These are phyloP conservation scores for Antarctomyces pellizariae DNA, from an alignment of 495 filamentous ascomycete genomes.

Conservation along the genomic window DNA sequence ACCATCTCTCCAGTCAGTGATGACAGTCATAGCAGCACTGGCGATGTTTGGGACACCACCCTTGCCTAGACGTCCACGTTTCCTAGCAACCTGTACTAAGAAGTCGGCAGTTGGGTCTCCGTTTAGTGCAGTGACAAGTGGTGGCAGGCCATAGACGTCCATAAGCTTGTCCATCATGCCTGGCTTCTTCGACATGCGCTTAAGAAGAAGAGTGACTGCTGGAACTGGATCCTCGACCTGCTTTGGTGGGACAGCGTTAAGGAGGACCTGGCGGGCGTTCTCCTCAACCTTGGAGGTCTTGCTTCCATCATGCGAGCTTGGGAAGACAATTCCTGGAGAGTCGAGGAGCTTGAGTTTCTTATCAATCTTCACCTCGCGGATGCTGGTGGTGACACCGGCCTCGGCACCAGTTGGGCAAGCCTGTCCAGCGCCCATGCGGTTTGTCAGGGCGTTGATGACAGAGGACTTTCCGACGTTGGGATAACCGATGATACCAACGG, in stretches of 20 bases:
- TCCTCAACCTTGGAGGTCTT: constrained; percentile 44
- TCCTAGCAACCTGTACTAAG: constrained; percentile 79
- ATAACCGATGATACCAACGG: constrained; percentile 87
- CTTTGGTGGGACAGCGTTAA: constrained; percentile 83
- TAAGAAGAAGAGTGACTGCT: constrained; percentile 59
- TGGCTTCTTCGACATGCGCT: constrained; percentile 47
- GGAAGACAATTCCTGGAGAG: constrained; percentile 91
- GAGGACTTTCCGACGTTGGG: constrained; percentile 96
- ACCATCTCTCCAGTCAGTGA: constrained; percentile 90
- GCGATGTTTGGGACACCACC: constrained; percentile 75
- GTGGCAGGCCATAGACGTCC: constrained; percentile 56
- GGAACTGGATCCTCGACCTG: constrained; percentile 80
- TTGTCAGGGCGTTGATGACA: constrained; percentile 82
- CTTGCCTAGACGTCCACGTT: constrained; percentile 71
- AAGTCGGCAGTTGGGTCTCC: constrained; percentile 79
- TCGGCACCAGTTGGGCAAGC: constrained; percentile 81
- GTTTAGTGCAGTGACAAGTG: constrained; percentile 38
- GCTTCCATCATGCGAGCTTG: constrained; percentile 23
- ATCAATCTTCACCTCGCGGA: constrained; percentile 82
- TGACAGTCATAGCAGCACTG: constrained; percentile 73
- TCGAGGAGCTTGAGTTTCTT: constrained; percentile 86
- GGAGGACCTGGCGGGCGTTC: constrained; percentile 62
- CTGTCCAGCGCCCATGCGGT: constrained; percentile 38
- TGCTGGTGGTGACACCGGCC: constrained; percentile 75
- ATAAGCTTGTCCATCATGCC: constrained; percentile 52